Conservation (phyloP, 257 asterid species). For the Ballota nigra region DNA sequence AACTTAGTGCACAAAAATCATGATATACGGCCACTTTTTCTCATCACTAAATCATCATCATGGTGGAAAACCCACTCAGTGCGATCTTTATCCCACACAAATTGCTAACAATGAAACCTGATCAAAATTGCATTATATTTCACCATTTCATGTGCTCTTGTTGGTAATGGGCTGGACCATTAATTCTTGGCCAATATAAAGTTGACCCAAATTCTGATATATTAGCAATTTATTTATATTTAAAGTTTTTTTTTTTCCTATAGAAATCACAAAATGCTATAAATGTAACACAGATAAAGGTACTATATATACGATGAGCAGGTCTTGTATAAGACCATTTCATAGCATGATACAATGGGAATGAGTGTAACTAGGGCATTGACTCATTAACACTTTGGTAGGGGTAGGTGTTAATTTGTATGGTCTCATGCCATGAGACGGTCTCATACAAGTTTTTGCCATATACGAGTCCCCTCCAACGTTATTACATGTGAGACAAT, state of each 20-base stretch:
- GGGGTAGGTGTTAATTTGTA: no score
- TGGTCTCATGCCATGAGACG: no score
- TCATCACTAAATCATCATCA: conserved; percentile 16
- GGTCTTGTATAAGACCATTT: no score
- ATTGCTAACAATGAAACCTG: neutral
- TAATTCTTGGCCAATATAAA: conserved; percentile 6
- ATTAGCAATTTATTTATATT: neutral
- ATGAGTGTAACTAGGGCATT: no score
- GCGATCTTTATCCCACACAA: neutral
- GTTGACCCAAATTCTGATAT: neutral
- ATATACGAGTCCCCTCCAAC: no score
- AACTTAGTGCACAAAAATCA: conserved; percentile 20
- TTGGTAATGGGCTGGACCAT: conserved; percentile 10
- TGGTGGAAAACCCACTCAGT: conserved; percentile 38
- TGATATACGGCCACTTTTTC: conserved; percentile 26
- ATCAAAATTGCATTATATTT: conserved; percentile 16
- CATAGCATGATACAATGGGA: no score
- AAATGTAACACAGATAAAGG: no score
- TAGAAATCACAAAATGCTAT: no score
- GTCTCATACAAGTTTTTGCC: no score
- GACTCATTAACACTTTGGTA: no score
- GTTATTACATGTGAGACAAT: neutral
- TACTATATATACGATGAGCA: no score
- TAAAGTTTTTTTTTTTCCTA: no score
- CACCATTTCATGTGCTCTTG: conserved; percentile 22